Percentiles rank a stretch among this genome's conserved stretches.
phyloP scores from a whole-genome alignment of 2,329 filamentous ascomycete genomes.

The Xylariaceae sp. region DNA sequence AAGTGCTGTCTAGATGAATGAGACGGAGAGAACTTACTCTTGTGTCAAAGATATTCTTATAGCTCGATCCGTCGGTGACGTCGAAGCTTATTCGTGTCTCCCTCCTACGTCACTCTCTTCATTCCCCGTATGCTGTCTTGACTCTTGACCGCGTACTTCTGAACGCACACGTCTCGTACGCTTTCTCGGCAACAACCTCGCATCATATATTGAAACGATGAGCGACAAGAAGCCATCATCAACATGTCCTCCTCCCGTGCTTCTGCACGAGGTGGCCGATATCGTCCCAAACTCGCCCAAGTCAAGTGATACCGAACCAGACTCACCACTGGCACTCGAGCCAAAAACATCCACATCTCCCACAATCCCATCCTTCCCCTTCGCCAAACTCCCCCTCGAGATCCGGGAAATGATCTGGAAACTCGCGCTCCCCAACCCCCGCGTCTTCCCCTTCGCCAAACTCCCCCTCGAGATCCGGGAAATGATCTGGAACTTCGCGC shows the following conservation, averaged over 20 bases:
- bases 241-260: not conserved
- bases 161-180: no score
- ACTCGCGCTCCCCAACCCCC: constrained; percentile 22
- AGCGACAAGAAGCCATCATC: not conserved
- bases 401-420: constrained; percentile 29
- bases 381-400: constrained; percentile 26
- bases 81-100: not conserved
- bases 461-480: constrained; percentile 28
- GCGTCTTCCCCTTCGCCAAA: constrained; percentile 19
- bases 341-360: not conserved
- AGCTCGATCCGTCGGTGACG: not conserved
- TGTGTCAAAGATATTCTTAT: not conserved
- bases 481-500: constrained; percentile 28
- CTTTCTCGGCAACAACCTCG: no score
- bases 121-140: not conserved
- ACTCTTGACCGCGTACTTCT: not conserved
- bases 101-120: not conserved
- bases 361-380: constrained; percentile 11
- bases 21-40: not conserved
- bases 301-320: not conserved
- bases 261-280: not conserved
- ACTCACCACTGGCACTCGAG: not conserved
- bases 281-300: not conserved
- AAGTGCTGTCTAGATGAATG: not conserved
- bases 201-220: not conserved